Base-by-base conservation (phyloP, 805 yeast species). In the Wickerhamomyces hampshirensis region DNA sequence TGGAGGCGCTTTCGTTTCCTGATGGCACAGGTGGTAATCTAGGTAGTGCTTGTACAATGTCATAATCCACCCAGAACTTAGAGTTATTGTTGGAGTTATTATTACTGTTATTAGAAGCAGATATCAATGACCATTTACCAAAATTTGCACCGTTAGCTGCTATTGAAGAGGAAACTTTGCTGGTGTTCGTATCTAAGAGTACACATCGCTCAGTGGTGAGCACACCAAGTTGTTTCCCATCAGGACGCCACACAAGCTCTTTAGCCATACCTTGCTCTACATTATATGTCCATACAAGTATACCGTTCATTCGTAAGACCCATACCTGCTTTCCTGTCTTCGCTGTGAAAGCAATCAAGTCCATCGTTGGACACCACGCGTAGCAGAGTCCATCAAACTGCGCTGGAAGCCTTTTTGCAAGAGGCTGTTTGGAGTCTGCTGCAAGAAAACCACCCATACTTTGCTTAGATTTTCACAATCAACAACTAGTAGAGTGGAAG, bases 231-330 rank as follows among this genome's bases (percentile, higher is more conserved):
- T 48, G 62, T 28, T 58, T 58, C 4, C 73, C 72, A 42, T 65
- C 66, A 5, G 55, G 54, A 23, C 59, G 47, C 72, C 73, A 69
- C 2, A 42, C 34, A 5, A 55, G 24, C 9, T 31, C 24, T 23
- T 38, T 44, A 10, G 33, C 31, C 19, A 34, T 23, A 1, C 42
- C 43, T 3, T 40, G 37, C 4, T 56, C 55, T 34, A 65, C 57
- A 31, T 64, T 62, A 18, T 70, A 57, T 12, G 75, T 65, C 65
- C 75, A 76, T 5, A 76, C 72, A 15, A 72, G 47, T 40, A 70
- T 72, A 1, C 80, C 81, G 39, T 69, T 71, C 28, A 68, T 55
- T 32, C 85, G 66, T 44, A 70, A 74, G 8, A 78, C 67, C 62
- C 75, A 65, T 5, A 77, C 54, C 38, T 63, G 40, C 48, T 60